Conservation (phyloP, 257 asterid species). For the Nyctanthes arbortristis region DNA sequence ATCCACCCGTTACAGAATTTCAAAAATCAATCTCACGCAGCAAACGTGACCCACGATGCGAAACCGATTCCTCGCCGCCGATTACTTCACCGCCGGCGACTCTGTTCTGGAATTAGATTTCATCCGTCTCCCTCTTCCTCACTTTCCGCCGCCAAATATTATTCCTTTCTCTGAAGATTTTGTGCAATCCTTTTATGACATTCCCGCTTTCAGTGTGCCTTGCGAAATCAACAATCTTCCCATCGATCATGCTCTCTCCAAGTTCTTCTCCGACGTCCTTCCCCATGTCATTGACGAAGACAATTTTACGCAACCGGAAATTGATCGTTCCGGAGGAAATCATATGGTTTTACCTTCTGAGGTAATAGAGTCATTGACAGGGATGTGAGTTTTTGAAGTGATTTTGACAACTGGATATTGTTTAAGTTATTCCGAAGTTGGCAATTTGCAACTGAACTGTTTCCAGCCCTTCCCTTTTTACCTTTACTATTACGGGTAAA, state of each 20-base stretch:
- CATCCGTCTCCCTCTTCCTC: constrained; percentile 54
- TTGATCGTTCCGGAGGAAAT: constrained; percentile 22
- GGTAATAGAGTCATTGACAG: constrained; percentile 22
- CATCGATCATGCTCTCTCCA: constrained; percentile 65
- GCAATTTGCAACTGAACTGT: constrained; percentile 12
- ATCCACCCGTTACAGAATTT: constrained; percentile 31
- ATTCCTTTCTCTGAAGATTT: constrained; percentile 25
- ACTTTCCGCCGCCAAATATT: constrained; percentile 41
- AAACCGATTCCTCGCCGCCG: constrained; percentile 73
- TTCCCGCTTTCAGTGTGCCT: constrained; percentile 39
- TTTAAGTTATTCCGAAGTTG: constrained; percentile 9
- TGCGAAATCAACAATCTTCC: constrained; percentile 52
- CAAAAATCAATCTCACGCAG: constrained; percentile 22
- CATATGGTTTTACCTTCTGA: constrained; percentile 22
- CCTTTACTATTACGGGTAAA: constrained; percentile 3
- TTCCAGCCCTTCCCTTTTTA: neutral
- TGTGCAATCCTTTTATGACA: constrained; percentile 39
- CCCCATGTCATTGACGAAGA: constrained; percentile 52
- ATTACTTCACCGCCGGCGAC: constrained; percentile 31
- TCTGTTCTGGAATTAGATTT: constrained; percentile 44
- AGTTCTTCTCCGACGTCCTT: constrained; percentile 67
- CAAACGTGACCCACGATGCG: constrained; percentile 57
- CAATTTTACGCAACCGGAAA: constrained; percentile 23
- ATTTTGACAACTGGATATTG: neutral
- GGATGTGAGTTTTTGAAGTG: constrained; percentile 19